A percentile compares a stretch with the other conserved stretches of the same genome.
Conservation (phyloP, 768 basidiomycete genomes). For the Serendipita vermifera region DNA sequence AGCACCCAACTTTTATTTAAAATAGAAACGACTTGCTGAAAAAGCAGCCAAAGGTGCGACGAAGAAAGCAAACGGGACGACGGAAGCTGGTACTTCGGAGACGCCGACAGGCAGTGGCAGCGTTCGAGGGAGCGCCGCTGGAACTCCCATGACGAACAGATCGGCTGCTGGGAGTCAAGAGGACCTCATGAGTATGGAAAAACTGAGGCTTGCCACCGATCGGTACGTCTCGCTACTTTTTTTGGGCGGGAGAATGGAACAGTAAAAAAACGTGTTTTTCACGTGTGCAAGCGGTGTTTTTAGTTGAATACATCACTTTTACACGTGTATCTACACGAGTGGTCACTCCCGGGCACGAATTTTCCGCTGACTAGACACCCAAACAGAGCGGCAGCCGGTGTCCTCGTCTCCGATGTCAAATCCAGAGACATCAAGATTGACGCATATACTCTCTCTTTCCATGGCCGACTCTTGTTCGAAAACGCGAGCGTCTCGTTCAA, state of each 20-base stretch:
- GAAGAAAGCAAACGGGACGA: constrained; percentile 30
- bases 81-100: constrained; percentile 31
- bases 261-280: constrained; percentile 7
- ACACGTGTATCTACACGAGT: no score
- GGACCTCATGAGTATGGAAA: constrained; percentile 75
- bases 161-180: constrained; percentile 72
- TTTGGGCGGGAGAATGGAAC: neutral
- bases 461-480: constrained; percentile 61
- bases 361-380: neutral
- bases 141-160: constrained; percentile 72
- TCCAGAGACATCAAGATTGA: constrained; percentile 97
- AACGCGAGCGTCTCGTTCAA: constrained; percentile 47
- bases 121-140: constrained; percentile 39
- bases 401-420: constrained; percentile 84
- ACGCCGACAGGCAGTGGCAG: constrained; percentile 51
- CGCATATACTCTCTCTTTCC: constrained; percentile 90
- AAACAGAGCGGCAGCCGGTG: constrained; percentile 77
- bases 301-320: no score
- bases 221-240: constrained; percentile 37
- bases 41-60: constrained; percentile 76
- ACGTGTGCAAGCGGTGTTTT: no score
- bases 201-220: constrained; percentile 79
- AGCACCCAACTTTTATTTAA: constrained; percentile 14
- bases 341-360: no score
- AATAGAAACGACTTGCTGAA: constrained; percentile 86